Percentiles rank a stretch among this genome's conserved stretches.
Conservation (phyloP, 345 rosid genomes). For the Anastatica hierochuntica region DNA sequence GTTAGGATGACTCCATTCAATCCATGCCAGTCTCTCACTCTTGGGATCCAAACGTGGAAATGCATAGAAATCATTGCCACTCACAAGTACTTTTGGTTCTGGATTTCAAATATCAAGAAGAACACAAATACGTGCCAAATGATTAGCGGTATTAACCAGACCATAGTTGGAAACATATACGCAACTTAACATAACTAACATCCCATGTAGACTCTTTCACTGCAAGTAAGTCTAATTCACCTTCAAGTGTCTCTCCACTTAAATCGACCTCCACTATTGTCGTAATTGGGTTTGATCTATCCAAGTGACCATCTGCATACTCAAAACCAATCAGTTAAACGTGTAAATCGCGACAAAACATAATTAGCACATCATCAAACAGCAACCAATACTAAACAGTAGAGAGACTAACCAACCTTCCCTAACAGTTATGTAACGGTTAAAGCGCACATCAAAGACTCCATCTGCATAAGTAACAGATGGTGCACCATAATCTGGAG, state of each 20-base stretch:
- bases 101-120: constrained; percentile 5
- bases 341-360: neutral
- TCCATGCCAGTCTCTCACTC: constrained; percentile 75
- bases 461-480: constrained; percentile 77
- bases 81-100: constrained; percentile 66
- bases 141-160: neutral
- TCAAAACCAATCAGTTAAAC: neutral
- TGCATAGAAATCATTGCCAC: constrained; percentile 90
- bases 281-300: constrained; percentile 50
- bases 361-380: neutral
- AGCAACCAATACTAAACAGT: neutral
- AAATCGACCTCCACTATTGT: constrained; percentile 44
- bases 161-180: neutral
- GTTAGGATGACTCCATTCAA: constrained; percentile 85
- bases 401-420: constrained; percentile 44
- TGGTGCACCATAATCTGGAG: constrained; percentile 73
- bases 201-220: neutral
- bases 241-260: constrained; percentile 38
- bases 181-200: neutral
- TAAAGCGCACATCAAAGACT: constrained; percentile 56
- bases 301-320: constrained; percentile 54
- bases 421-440: constrained; percentile 60
- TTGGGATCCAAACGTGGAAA: constrained; percentile 79
- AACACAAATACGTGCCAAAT: neutral
- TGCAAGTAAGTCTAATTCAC: constrained; percentile 23